Evolutionary conservation across 2,329 filamentous ascomycete species (phyloP).

Genomic region (Chaetomium sp.): DNA sequence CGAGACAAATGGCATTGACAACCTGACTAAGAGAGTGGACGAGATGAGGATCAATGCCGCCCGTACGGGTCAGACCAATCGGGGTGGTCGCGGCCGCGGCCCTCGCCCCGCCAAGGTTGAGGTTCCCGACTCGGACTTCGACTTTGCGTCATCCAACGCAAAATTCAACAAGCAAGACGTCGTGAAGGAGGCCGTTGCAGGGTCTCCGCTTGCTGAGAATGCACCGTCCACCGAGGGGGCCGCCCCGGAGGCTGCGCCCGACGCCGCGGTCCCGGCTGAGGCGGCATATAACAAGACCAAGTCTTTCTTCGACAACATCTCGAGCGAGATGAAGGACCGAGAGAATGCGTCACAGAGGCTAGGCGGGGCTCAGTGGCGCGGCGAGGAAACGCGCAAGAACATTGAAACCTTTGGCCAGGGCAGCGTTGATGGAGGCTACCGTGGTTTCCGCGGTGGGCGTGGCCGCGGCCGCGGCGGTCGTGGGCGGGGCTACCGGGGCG

Average conservation of each 20-base stretch:
- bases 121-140: conserved; percentile 87
- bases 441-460: conserved; percentile 67
- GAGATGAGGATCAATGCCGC: conserved; percentile 72
- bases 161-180: conserved; percentile 88
- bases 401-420: conserved; percentile 98
- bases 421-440: conserved; percentile 80
- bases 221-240: conserved; percentile 41
- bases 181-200: conserved; percentile 83
- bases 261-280: conserved; percentile 49
- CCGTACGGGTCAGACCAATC: conserved; percentile 48
- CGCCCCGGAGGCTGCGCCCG: conserved; percentile 36
- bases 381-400: conserved; percentile 91
- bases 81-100: conserved; percentile 53
- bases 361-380: conserved; percentile 85
- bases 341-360: conserved; percentile 68
- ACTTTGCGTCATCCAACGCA: conserved; percentile 83
- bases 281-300: conserved; percentile 79
- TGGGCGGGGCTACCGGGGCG: conserved; percentile 33
- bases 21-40: conserved; percentile 72
- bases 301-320: conserved; percentile 99
- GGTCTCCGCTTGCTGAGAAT: conserved; percentile 65
- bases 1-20: conserved; percentile 60
- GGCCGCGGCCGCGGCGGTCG: conserved; percentile 41
- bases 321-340: conserved; percentile 87
- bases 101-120: conserved; percentile 70